Evolutionary conservation across 2,329 filamentous ascomycete genomes (phyloP).

Genomic region (Aspergillus jensenii): DNA sequence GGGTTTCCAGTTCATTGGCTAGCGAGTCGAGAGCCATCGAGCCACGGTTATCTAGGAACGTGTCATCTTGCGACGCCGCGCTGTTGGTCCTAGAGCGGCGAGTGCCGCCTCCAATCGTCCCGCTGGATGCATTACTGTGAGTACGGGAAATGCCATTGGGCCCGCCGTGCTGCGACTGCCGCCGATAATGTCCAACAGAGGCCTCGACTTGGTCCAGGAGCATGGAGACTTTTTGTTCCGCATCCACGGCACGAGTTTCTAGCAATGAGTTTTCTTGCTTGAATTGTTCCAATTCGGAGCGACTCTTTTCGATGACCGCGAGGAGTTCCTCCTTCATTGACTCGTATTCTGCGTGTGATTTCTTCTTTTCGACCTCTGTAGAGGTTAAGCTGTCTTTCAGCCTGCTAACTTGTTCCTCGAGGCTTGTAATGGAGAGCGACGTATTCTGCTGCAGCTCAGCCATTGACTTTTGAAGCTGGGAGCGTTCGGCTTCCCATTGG

Average conservation of each 20-base stretch:
- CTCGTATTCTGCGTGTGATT: conserved; percentile 58
- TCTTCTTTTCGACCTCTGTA: conserved; percentile 68
- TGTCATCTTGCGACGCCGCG: conserved; percentile 44
- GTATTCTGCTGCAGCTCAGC: conserved; percentile 69
- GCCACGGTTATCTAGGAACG: conserved; percentile 55
- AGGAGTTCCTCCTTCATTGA: conserved; percentile 59
- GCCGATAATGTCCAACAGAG: conserved; percentile 91
- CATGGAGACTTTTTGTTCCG: conserved; percentile 88
- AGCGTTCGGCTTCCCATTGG: conserved; percentile 75
- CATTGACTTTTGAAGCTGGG: conserved; percentile 66
- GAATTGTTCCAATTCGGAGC: conserved; percentile 73
- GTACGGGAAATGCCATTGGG: conserved; percentile 47
- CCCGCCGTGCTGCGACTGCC: conserved; percentile 59
- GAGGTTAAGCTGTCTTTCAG: conserved; percentile 69
- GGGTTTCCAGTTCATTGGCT: conserved; percentile 85
- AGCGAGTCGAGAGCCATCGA: conserved; percentile 82
- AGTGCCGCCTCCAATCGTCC: conserved; percentile 36
- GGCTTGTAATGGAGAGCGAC: conserved; percentile 60
- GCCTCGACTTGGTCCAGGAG: conserved; percentile 92
- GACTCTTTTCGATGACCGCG: conserved; percentile 53
- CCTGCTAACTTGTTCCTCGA: conserved; percentile 69
- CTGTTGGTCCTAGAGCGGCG: conserved; percentile 41
- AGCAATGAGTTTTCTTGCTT: conserved; percentile 78
- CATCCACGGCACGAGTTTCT: conserved; percentile 81
- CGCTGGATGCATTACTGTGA: conserved; percentile 57